phyloP scores from a whole-genome alignment of 2,329 filamentous ascomycete genomes.

The Aureobasidium namibiae region DNA sequence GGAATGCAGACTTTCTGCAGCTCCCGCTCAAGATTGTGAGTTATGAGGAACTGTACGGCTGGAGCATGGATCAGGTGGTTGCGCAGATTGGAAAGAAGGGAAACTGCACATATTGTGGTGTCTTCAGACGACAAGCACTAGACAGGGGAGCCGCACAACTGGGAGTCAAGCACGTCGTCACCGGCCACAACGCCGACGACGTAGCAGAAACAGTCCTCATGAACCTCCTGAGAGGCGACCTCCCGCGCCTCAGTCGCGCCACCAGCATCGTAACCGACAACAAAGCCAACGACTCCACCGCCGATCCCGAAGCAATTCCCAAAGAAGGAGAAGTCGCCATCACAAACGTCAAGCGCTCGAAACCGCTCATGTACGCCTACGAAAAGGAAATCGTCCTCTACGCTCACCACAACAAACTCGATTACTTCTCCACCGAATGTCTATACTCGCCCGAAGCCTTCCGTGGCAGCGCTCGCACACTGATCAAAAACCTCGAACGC shows the following conservation, averaged over 20 bases:
- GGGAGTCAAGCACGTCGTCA: slow-evolving; percentile 86
- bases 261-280: slow-evolving; percentile 75
- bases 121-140: slow-evolving; percentile 87
- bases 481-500: slow-evolving; percentile 93
- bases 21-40: slow-evolving; percentile 90
- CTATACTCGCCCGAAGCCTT: slow-evolving; percentile 98
- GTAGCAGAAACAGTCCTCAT: slow-evolving; percentile 96
- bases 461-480: slow-evolving; percentile 75
- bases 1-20: slow-evolving; percentile 82
- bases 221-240: slow-evolving; percentile 86
- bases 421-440: slow-evolving; percentile 98
- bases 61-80: slow-evolving; percentile 99
- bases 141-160: slow-evolving; percentile 85
- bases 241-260: slow-evolving; percentile 77
- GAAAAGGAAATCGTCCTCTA: slow-evolving; percentile 99
- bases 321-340: slow-evolving; percentile 18
- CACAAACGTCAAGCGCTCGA: slow-evolving; percentile 90
- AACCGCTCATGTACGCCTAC: slow-evolving; percentile 95
- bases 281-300: slow-evolving; percentile 30
- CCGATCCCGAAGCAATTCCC: slow-evolving; percentile 17
- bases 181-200: slow-evolving; percentile 95
- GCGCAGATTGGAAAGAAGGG: slow-evolving; percentile 94
- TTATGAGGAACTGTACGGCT: slow-evolving; percentile 90
- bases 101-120: slow-evolving; percentile 97
- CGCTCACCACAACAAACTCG: slow-evolving; percentile 89